These are phyloP conservation scores for Seiridium cupressi DNA, from an alignment of 2,329 filamentous ascomycete species.

Conservation along the genomic window DNA sequence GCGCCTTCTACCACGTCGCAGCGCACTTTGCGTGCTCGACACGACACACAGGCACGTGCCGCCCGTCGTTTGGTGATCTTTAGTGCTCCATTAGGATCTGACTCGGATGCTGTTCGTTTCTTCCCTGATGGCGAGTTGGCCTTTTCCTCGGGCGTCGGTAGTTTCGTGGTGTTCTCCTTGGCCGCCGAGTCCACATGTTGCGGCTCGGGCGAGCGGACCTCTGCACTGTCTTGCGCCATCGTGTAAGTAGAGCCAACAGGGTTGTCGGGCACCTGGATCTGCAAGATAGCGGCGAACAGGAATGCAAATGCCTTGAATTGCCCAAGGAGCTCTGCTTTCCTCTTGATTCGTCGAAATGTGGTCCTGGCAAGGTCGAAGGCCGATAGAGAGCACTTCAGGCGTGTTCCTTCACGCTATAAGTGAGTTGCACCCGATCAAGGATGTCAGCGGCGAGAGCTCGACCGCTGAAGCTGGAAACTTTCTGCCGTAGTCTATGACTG, in stretches of 20 bases:
- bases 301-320: too few species aligned
- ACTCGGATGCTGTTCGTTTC: conserved; percentile 27
- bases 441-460: conserved; percentile 18
- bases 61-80: conserved; percentile 75
- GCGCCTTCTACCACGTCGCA: conserved; percentile 91
- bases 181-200: conserved; percentile 13
- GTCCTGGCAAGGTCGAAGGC: background rate
- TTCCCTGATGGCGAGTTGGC: conserved; percentile 18
- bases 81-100: conserved; percentile 32
- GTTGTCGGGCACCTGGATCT: too few species aligned
- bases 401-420: conserved; percentile 12
- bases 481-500: conserved; percentile 12
- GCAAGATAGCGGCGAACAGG: too few species aligned
- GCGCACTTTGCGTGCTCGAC: conserved; percentile 83
- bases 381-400: conserved; percentile 8
- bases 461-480: conserved; percentile 9
- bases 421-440: conserved; percentile 13
- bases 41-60: conserved; percentile 88
- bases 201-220: conserved; percentile 22
- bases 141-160: conserved; percentile 12
- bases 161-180: conserved; percentile 5
- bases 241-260: too few species aligned
- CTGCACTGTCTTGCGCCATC: conserved; percentile 22
- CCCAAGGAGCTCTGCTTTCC: background rate
- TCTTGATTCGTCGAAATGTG: background rate